These are phyloP conservation scores for Curvularia lunata DNA, from an alignment of 2,329 filamentous ascomycete species.

Conservation along the genomic window DNA sequence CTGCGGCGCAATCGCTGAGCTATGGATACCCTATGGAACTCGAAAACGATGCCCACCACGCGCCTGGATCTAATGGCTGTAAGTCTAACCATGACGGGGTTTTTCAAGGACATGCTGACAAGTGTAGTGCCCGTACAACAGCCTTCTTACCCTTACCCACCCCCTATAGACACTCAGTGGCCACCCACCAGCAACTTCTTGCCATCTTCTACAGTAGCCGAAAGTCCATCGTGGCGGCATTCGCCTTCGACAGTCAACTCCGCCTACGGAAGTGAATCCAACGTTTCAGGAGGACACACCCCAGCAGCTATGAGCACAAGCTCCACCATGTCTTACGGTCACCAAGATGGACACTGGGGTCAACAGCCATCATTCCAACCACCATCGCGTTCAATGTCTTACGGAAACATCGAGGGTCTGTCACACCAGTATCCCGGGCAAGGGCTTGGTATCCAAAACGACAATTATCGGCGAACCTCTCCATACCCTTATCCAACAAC, in stretches of 20 bases:
- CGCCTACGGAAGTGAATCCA: constrained; percentile 46
- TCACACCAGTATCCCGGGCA: constrained; percentile 41
- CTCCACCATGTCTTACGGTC: constrained; percentile 46
- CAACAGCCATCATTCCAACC: constrained; percentile 38
- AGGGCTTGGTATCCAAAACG: constrained; percentile 41
- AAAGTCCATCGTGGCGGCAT: constrained; percentile 47
- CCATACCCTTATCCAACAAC: constrained; percentile 43
- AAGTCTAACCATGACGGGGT: constrained; percentile 16
- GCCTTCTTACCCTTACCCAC: constrained; percentile 42
- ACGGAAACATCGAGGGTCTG: constrained; percentile 48
- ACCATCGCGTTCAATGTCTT: constrained; percentile 49
- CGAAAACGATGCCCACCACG: constrained; percentile 38
- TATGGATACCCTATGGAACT: constrained; percentile 37
- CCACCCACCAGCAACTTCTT: constrained; percentile 39
- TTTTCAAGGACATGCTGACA: constrained; percentile 22
- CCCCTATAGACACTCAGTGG: constrained; percentile 48
- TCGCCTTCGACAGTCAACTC: constrained; percentile 45
- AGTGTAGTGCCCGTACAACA: constrained; percentile 41
- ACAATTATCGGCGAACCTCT: constrained; percentile 42
- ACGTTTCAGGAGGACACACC: constrained; percentile 43
- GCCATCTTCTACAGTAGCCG: constrained; percentile 45
- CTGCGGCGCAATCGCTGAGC: constrained; percentile 22
- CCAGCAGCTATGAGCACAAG: constrained; percentile 45
- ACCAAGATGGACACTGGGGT: constrained; percentile 42
- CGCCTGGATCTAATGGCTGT: constrained; percentile 36